phyloP scores from a whole-genome alignment of 2,329 filamentous ascomycete species.

The Xylariaceae sp. region DNA sequence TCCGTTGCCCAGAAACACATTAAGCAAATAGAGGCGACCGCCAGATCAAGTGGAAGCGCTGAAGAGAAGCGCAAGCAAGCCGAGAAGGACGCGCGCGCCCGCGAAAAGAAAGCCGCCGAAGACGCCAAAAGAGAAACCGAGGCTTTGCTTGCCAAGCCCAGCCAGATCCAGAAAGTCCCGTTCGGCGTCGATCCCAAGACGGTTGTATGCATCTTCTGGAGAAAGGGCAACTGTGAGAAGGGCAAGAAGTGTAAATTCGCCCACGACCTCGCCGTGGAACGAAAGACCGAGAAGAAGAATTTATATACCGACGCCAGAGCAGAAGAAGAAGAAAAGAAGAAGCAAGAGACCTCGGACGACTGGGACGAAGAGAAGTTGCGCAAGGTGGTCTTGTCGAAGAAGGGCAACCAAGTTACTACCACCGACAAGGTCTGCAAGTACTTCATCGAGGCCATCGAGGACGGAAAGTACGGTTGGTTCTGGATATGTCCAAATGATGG shows the following conservation, averaged over 20 bases:
- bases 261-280: slow-evolving; percentile 82
- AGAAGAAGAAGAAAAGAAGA: slow-evolving; percentile 70
- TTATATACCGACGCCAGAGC: slow-evolving; percentile 81
- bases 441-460: slow-evolving; percentile 95
- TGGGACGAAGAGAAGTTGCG: slow-evolving; percentile 97
- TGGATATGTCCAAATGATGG: slow-evolving; percentile 96
- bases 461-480: slow-evolving; percentile 99
- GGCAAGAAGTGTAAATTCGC: slow-evolving; percentile 97
- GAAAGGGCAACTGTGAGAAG: slow-evolving; percentile 96
- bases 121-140: slow-evolving; percentile 74
- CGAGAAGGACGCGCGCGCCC: slow-evolving; percentile 63
- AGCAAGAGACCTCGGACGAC: slow-evolving; percentile 86
- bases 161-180: slow-evolving; percentile 94
- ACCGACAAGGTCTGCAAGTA: slow-evolving; percentile 99
- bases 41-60: slow-evolving; percentile 67
- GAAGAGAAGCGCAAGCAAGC: slow-evolving; percentile 79
- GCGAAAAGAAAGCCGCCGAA: slow-evolving; percentile 88
- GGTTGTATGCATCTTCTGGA: slow-evolving; percentile 92
- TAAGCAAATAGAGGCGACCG: slow-evolving; percentile 70
- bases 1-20: slow-evolving; percentile 86
- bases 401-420: slow-evolving; percentile 90
- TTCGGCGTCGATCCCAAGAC: slow-evolving; percentile 99
- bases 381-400: slow-evolving; percentile 88
- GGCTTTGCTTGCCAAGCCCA: slow-evolving; percentile 80
- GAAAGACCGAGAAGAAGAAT: slow-evolving; percentile 88